phyloP scores from a whole-genome alignment of 805 yeast genomes.

The Danielozyma ontarioensis region DNA sequence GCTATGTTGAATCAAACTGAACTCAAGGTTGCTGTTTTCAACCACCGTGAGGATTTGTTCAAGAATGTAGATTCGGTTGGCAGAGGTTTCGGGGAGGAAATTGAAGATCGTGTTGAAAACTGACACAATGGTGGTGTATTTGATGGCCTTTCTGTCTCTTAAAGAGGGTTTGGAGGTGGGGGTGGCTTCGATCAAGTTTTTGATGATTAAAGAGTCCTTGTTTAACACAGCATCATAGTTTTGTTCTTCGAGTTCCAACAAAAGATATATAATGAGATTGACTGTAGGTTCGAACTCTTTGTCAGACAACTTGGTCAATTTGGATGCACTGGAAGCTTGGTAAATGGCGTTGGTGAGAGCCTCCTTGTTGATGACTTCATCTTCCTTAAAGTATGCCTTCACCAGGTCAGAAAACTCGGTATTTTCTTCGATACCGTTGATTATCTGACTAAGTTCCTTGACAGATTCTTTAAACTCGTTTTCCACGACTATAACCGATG shows the following conservation, averaged over 20 bases:
- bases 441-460: slow-evolving; percentile 33
- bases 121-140: slow-evolving; percentile 36
- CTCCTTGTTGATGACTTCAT: slow-evolving; percentile 21
- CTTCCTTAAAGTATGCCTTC: slow-evolving; percentile 14
- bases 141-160: slow-evolving; percentile 41
- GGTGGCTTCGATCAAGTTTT: slow-evolving; percentile 24
- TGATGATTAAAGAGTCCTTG: slow-evolving; percentile 19
- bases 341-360: slow-evolving; percentile 24
- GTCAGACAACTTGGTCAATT: slow-evolving; percentile 31
- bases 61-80: slow-evolving; percentile 26
- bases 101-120: slow-evolving; percentile 38
- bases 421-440: slow-evolving; percentile 27
- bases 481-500: slow-evolving; percentile 41
- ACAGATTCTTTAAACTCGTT: slow-evolving; percentile 37
- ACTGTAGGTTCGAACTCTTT: slow-evolving; percentile 43
- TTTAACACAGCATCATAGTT: slow-evolving; percentile 17
- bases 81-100: slow-evolving; percentile 30
- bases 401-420: slow-evolving; percentile 24
- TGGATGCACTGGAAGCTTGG: slow-evolving; percentile 22
- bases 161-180: slow-evolving; percentile 35
- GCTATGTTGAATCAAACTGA: slow-evolving; percentile 26
- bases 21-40: slow-evolving; percentile 24
- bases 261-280: slow-evolving; percentile 34
- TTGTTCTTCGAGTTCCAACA: slow-evolving; percentile 24
- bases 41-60: slow-evolving; percentile 28